These are phyloP conservation scores for Ramularia endophylla DNA, from an alignment of 2,329 filamentous ascomycete species.

Conservation along the genomic window DNA sequence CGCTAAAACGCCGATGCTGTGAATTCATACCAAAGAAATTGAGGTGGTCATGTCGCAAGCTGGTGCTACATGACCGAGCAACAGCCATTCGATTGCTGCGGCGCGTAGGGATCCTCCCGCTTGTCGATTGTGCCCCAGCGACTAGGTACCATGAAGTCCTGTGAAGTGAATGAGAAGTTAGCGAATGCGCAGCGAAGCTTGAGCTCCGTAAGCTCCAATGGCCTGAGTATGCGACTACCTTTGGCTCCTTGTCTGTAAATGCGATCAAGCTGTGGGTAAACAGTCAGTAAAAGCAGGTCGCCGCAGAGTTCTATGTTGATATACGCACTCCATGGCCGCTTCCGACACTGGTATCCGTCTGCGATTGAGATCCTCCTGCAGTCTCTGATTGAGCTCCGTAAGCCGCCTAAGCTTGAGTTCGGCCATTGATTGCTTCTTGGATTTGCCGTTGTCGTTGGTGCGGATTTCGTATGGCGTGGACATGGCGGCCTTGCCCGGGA, in stretches of 20 bases:
- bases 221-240: constrained; percentile 33
- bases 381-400: constrained; percentile 91
- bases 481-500: constrained; percentile 36
- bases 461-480: constrained; percentile 60
- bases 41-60: constrained; percentile 9
- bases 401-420: constrained; percentile 94
- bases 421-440: constrained; percentile 99
- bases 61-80: constrained; percentile 80
- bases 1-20: constrained; percentile 21
- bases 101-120: constrained; percentile 96
- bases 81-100: constrained; percentile 87
- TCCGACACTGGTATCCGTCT: constrained; percentile 94
- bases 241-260: constrained; percentile 89
- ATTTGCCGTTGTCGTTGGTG: constrained; percentile 62
- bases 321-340: constrained; percentile 57
- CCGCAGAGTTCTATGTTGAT: background rate
- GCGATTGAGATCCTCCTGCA: constrained; percentile 92
- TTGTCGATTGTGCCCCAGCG: constrained; percentile 94
- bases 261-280: constrained; percentile 87
- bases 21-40: constrained; percentile 9
- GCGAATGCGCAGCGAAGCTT: no score
- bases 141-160: constrained; percentile 95
- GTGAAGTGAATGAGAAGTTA: constrained; percentile 1
- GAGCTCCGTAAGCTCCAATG: constrained; percentile 1
- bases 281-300: no score